Conservation (phyloP, 305 asterid species). For the Fraxinus velutina region DNA sequence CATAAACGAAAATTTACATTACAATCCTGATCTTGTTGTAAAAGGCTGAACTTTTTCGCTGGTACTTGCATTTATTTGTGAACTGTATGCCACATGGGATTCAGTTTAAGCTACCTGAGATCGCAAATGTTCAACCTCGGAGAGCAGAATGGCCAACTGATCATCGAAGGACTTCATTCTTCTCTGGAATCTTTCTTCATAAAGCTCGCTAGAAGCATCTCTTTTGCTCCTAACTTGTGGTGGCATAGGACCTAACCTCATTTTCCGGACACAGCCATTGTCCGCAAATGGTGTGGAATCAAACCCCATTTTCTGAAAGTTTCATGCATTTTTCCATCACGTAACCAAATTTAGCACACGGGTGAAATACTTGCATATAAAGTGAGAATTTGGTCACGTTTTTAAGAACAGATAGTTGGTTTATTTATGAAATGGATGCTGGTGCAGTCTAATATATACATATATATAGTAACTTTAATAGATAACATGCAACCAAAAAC, state of each 20-base stretch:
- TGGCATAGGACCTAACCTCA: conserved; percentile 1
- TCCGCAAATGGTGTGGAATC: background rate
- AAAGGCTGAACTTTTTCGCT: background rate
- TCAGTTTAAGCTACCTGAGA: background rate
- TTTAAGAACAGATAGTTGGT: background rate
- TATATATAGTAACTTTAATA: background rate
- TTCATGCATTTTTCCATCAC: background rate
- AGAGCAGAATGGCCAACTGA: background rate
- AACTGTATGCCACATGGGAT: background rate
- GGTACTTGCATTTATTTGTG: background rate
- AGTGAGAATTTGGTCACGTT: background rate
- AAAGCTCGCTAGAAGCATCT: background rate
- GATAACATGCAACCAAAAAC: background rate
- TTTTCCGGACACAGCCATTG: background rate
- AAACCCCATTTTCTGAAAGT: background rate
- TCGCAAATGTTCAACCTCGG: background rate
- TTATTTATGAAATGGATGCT: background rate
- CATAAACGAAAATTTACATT: background rate
- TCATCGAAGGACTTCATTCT: background rate
- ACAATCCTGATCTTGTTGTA: background rate
- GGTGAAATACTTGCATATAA: background rate
- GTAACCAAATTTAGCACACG: background rate
- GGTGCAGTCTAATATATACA: background rate
- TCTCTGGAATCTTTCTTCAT: background rate
- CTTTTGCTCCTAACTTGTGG: background rate